Evolutionary conservation across 495 filamentous ascomycete genomes (phyloP), one percentile per base, ranked within the genome.

Genomic region (Daldinia loculata): DNA sequence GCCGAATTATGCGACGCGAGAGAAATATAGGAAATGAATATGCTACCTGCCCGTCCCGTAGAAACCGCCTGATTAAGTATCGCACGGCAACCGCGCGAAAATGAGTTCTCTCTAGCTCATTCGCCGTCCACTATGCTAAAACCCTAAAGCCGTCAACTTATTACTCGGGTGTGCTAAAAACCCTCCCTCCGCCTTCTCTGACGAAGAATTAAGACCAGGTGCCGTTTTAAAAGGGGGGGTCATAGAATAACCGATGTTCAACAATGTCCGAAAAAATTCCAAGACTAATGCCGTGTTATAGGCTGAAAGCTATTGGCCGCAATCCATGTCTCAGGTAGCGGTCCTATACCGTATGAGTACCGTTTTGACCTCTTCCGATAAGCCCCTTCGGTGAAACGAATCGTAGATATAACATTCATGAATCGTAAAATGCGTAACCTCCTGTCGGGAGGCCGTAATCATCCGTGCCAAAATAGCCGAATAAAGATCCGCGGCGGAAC

Each of bases 291-390:
- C 43, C 66, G 43, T 63, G 66, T 66, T 69, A 73, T 69, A 73
- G 70, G 56, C 70, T 69, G 70, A 73, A 73, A 69, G 61, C 66
- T 52, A 61, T 65, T 56, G 70, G 45, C 64, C 66, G 57, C 62
- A 45, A 62, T 62, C 66, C 70, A 51, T 73, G 43, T 73, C 67
- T 73, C 66, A 69, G 66, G 70, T 43, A 58, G 65, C 70, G 62
- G 58, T 52, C 65, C 26, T 55, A 69, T 73, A 69, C 67, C 67
- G 60, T 64, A 61, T 55, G 58, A 74, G 71, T 74, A 70, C 71
- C 67, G 71, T 74, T 74, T 66, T 74, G 71, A 70, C 71, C 71
- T 74, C 71, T 70, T 66, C 71, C 62, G 71, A 74, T 67, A 67
- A 71, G 34, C 58, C 59, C 9, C 9, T 63, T 52, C 53, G 56